Percentiles rank a stretch among this genome's conserved stretches.
Evolutionary conservation across 2,329 filamentous ascomycete species (phyloP).

Genomic region (Trichoderma koningii): DNA sequence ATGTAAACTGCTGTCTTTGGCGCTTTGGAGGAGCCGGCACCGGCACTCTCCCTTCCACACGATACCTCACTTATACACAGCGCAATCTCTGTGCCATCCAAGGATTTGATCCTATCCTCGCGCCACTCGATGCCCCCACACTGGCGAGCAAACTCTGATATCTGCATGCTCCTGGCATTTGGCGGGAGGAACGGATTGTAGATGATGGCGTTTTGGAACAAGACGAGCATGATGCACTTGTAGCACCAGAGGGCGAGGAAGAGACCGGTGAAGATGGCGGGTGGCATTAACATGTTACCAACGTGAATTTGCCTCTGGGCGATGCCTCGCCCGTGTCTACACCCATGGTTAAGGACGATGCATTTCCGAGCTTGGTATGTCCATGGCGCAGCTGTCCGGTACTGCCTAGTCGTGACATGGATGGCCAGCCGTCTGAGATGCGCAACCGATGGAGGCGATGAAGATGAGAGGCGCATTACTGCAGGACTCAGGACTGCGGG

Average conservation of each 20-base stretch:
- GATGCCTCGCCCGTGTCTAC: background rate
- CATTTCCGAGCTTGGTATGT: background rate
- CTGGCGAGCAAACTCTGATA: slow-evolving; percentile 61
- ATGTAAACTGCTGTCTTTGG: slow-evolving; percentile 50
- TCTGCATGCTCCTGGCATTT: slow-evolving; percentile 66
- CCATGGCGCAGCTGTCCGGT: background rate
- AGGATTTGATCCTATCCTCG: slow-evolving; percentile 60
- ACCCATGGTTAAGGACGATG: background rate
- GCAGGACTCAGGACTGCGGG: slow-evolving; percentile 1
- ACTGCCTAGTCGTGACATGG: background rate
- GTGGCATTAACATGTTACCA: slow-evolving; percentile 58
- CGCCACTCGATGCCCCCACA: slow-evolving; percentile 67
- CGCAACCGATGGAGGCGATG: slow-evolving; percentile 2
- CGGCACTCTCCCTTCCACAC: slow-evolving; percentile 9
- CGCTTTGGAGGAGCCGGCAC: background rate
- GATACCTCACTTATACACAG: slow-evolving; percentile 55
- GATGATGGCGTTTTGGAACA: slow-evolving; percentile 80
- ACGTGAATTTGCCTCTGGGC: slow-evolving; percentile 37
- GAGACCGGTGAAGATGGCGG: slow-evolving; percentile 66
- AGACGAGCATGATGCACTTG: slow-evolving; percentile 72
- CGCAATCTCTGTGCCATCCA: slow-evolving; percentile 67
- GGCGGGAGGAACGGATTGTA: slow-evolving; percentile 78
- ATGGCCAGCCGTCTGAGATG: slow-evolving; percentile 8
- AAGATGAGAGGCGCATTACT: background rate
- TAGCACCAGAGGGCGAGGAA: slow-evolving; percentile 65